Evolutionary conservation across 176 grass and related monocot genomes (phyloP).

Genomic region (Musa beccarii): DNA sequence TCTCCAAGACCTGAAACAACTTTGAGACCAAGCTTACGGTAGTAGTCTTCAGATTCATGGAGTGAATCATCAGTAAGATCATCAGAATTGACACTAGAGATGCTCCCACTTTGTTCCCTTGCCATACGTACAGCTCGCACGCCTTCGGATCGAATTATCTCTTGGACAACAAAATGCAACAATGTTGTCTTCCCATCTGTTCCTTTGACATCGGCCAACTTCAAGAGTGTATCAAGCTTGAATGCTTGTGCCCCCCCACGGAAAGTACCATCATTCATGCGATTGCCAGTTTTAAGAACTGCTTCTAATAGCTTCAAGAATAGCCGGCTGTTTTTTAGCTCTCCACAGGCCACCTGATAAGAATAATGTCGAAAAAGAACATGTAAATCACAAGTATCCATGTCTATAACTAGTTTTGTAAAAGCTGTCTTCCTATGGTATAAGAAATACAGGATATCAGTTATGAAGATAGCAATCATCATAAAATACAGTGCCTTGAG

Average conservation of each 20-base stretch:
- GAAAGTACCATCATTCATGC: slow-evolving; percentile 81
- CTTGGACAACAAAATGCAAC: slow-evolving; percentile 78
- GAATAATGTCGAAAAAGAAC: not conserved
- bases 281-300: slow-evolving; percentile 84
- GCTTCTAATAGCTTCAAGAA: slow-evolving; percentile 93
- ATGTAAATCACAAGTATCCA: no score
- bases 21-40: slow-evolving; percentile 49
- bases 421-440: not conserved
- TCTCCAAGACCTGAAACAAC: slow-evolving; percentile 61
- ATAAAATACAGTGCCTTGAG: no score
- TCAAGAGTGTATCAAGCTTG: slow-evolving; percentile 79
- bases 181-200: slow-evolving; percentile 83
- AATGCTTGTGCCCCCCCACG: slow-evolving; percentile 76
- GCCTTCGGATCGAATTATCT: slow-evolving; percentile 78
- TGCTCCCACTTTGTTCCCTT: slow-evolving; percentile 26
- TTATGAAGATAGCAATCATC: no score
- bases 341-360: slow-evolving; percentile 58
- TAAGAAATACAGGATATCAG: not conserved
- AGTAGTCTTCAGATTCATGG: slow-evolving; percentile 48
- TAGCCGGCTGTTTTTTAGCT: slow-evolving; percentile 63
- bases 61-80: slow-evolving; percentile 22
- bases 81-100: slow-evolving; percentile 20
- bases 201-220: slow-evolving; percentile 79
- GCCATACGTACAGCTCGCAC: slow-evolving; percentile 38
- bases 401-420: not conserved